phyloP scores from a whole-genome alignment of 1,284 basidiomycete genomes.

The Sphaerobolus stellatus region DNA sequence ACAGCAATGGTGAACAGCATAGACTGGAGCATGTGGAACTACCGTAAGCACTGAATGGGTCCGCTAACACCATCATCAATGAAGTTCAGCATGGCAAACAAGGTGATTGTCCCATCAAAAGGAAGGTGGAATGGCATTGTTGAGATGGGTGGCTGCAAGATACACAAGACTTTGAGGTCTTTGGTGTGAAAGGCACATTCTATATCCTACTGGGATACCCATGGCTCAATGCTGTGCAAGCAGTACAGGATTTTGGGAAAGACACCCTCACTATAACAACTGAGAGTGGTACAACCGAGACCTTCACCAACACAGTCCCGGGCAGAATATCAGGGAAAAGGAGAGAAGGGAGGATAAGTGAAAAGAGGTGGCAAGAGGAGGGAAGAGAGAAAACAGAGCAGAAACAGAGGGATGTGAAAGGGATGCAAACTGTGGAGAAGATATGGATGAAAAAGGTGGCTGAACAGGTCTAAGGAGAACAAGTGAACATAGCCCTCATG shows the following conservation, averaged over 20 bases:
- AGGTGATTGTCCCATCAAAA: conserved; percentile 23
- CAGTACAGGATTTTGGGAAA: conserved; percentile 26
- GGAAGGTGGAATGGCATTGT: conserved; percentile 29
- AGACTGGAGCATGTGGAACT: conserved; percentile 19
- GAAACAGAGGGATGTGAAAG: neutral
- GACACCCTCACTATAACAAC: conserved; percentile 17
- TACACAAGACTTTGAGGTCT: conserved; percentile 31
- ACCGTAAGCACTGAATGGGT: conserved; percentile 15
- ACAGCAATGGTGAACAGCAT: conserved; percentile 32
- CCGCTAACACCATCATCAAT: conserved; percentile 16
- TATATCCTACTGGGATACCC: conserved; percentile 33
- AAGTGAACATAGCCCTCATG: too few relatives aligned
- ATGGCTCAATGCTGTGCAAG: conserved; percentile 24
- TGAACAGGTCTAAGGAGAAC: too few relatives aligned
- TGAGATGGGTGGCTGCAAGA: conserved; percentile 14
- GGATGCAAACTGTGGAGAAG: neutral
- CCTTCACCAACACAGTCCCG: neutral
- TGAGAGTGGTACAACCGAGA: neutral
- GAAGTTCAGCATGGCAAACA: conserved; percentile 31
- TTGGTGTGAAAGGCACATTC: conserved; percentile 32
- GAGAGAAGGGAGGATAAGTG: neutral
- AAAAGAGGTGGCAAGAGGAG: neutral
- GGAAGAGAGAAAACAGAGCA: neutral
- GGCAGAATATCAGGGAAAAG: neutral
- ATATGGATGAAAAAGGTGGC: neutral